phyloP scores from a whole-genome alignment of 2,329 filamentous ascomycete species.

The Hymenoscyphus fraxineus region DNA sequence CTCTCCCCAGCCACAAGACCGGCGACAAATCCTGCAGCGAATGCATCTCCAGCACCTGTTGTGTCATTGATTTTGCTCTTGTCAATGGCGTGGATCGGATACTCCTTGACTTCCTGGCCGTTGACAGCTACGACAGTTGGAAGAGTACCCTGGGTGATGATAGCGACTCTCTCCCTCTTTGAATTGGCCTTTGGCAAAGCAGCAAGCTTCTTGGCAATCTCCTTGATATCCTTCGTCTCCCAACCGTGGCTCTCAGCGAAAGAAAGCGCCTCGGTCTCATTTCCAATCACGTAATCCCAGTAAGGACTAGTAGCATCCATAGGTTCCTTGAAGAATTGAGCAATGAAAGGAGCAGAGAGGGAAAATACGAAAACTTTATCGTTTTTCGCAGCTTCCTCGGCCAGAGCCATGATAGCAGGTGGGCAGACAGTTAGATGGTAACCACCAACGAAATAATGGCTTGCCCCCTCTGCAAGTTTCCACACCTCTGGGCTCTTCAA shows the following conservation, averaged over 20 bases:
- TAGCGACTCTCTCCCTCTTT: constrained; percentile 76
- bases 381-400: constrained; percentile 80
- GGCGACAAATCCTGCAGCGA: constrained; percentile 89
- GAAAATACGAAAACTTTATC: constrained; percentile 93
- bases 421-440: constrained; percentile 98
- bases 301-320: constrained; percentile 83
- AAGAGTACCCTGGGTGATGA: constrained; percentile 92
- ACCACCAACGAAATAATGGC: constrained; percentile 89
- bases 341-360: constrained; percentile 91
- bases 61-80: constrained; percentile 85
- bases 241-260: constrained; percentile 82
- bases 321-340: constrained; percentile 95
- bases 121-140: constrained; percentile 82
- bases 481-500: constrained; percentile 89
- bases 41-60: constrained; percentile 94
- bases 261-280: constrained; percentile 88
- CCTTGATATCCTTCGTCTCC: constrained; percentile 70
- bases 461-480: constrained; percentile 82
- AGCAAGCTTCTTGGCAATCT: constrained; percentile 82
- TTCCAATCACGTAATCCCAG: constrained; percentile 95
- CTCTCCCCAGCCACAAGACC: constrained; percentile 82
- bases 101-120: constrained; percentile 65
- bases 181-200: constrained; percentile 89
- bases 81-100: constrained; percentile 75
- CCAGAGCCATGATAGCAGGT: constrained; percentile 82